Base-by-base conservation (phyloP, 345 rosid genomes). In the Eucalyptus brandiana region DNA sequence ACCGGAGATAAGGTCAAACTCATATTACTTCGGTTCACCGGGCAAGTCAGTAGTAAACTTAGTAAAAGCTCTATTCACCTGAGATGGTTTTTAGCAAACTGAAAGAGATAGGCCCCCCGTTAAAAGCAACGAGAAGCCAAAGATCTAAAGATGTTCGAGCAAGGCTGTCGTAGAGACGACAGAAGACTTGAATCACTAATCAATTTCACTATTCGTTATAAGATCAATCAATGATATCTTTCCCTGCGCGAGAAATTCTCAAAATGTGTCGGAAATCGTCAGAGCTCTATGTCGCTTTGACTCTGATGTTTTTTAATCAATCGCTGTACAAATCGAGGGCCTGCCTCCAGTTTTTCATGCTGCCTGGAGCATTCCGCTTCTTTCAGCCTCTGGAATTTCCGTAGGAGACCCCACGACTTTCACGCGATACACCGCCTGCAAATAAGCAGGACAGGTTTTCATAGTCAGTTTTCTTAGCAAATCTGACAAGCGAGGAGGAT, bases 381-480 rank as follows among this genome's bases (percentile, higher is more conserved):
- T 92, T 56, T 86, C 93, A 88, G 89, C 91, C 87, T 89, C 90
- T 53, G 91, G 42, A 65, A 56, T 47, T 32, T 90, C 90, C 2
- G 90, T 48, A 19, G 92, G 90, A 72, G 94, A 91, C 69, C 95
- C 90, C 87, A 94, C 88, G 92, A 94, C 98, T 92, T 97, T 97
- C 7, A 97, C 98, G 80, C 94, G 94, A 87, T 94, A 96, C n/a
- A 89, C 83, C 17, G 94, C 97, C 99, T 97, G 95, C 92, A 90
- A 30, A 88, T 44, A 11, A 44, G 16, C 44, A 53, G 12, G 62
- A 88, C 40, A 69, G 54, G 83, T 76, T 37, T 37, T 76, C 26
- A 21, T 21, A 37, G 83, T 76, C 47, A 11, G 14, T 76, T 76
- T 76, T 10, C 28, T 76, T 76, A 37, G 45, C 47, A 76, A 37